Evolutionary conservation across 192 early-diverging fungal species (phyloP), one percentile per base, ranked within the genome.

Genomic region (Backusella liffmaniae): DNA sequence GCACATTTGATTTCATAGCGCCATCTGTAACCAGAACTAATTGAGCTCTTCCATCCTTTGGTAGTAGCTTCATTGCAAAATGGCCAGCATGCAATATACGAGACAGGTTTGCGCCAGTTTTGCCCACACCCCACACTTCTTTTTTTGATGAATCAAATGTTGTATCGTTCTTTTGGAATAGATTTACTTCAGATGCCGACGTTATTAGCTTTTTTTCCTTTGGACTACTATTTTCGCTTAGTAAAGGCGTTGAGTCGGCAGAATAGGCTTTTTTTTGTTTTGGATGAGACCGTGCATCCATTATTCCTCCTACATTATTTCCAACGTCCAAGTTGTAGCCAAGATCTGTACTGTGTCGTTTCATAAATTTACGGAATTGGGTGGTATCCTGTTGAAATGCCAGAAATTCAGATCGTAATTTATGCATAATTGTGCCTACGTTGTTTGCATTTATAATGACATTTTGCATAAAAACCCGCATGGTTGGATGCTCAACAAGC

Each of bases 11-110:
- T 69, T 91, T 90, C 72, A 92, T 84, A 30, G 92, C 88, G 30
- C 92, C 92, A 69, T 94, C 93, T 6, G 91, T 92, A 41, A 94
- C 81, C 5, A 89, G 73, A 6, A 92, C 85, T 44, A 94, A 80
- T 5, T 82, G 79, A 6, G 86, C 81, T 9, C 81, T 76, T 34
- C 85, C 88, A 35, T 86, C 75, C 9, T 81, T 70, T 1, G 86
- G 84, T 51, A 86, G 73, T 70, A 89, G 73, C 0, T 79, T 79
- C 41, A 86, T 29, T 9, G 88, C 86, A 62, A 88, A 84, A 53
- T 85, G 80, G 35, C 86, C 86, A 67, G 88, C 88, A 81, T 87
- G 83, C 29, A 89, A 76, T 44, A 83, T 83, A 39, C 86, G 85
- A 21, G 88, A 85, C 4, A 89, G 59, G 78, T 88, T 86, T 5